Evolutionary conservation across 1,139 yeast species (phyloP).

Genomic region (Geotrichum australiense): DNA sequence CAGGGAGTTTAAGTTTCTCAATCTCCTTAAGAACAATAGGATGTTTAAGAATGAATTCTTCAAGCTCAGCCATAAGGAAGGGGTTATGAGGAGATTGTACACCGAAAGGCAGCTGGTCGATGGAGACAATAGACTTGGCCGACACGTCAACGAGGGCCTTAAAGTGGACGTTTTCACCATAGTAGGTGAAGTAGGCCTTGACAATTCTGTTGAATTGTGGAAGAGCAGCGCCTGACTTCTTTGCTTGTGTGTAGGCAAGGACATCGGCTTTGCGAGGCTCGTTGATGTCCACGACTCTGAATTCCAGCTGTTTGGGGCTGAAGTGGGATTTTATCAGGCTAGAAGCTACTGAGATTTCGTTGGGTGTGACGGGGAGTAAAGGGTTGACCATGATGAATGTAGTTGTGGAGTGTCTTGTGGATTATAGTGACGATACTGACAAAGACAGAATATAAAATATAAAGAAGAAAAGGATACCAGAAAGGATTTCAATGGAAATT

Average conservation of each 20-base stretch:
- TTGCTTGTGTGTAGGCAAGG: constrained; percentile 56
- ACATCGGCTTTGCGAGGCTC: constrained; percentile 72
- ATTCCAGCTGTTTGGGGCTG: constrained; percentile 13
- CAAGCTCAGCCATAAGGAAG: constrained; percentile 54
- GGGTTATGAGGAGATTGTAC: constrained; percentile 61
- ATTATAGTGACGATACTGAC: too few relatives aligned
- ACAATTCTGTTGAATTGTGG: constrained; percentile 47
- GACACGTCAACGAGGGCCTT: constrained; percentile 65
- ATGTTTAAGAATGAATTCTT: constrained; percentile 44
- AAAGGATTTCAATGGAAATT: too few relatives aligned
- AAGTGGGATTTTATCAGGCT: constrained; percentile 61
- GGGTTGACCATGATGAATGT: constrained; percentile 17
- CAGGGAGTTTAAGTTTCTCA: constrained; percentile 50
- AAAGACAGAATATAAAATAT: too few relatives aligned
- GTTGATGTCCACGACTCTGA: constrained; percentile 31
- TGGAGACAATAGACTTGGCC: constrained; percentile 48
- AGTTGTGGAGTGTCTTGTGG: background rate
- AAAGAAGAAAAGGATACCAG: too few relatives aligned
- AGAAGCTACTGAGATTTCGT: constrained; percentile 52
- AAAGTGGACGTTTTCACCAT: constrained; percentile 38
- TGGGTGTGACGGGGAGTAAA: constrained; percentile 55
- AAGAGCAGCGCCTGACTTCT: constrained; percentile 44
- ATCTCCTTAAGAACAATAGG: constrained; percentile 46
- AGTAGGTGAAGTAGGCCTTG: constrained; percentile 44
- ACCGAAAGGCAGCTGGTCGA: constrained; percentile 48